phyloP scores from a whole-genome alignment of 495 filamentous ascomycete genomes.

The Tricharina praecox region DNA sequence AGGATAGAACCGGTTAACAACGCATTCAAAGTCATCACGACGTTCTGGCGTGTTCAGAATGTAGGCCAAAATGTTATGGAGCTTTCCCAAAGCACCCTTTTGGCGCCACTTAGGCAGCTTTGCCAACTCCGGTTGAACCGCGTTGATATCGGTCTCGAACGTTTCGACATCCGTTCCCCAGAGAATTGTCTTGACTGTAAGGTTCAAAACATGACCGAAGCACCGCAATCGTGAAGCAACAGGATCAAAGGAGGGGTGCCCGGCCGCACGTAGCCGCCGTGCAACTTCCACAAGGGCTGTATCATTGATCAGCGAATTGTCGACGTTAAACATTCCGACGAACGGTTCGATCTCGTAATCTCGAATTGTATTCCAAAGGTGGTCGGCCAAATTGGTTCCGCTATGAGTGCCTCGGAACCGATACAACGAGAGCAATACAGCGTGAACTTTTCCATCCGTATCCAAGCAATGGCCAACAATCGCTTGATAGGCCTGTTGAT shows the following conservation, averaged over 20 bases:
- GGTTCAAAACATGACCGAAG: slow-evolving; percentile 13
- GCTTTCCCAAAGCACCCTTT: slow-evolving; percentile 10
- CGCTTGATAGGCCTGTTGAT: slow-evolving; percentile 1
- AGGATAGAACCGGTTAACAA: not conserved
- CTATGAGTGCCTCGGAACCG: slow-evolving; percentile 6
- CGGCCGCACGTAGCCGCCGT: not conserved
- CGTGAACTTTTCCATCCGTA: not conserved
- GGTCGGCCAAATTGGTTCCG: slow-evolving; percentile 5
- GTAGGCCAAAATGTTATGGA: slow-evolving; percentile 12
- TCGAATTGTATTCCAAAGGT: slow-evolving; percentile 6
- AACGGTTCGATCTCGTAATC: slow-evolving; percentile 10
- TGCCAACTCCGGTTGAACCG: not conserved
- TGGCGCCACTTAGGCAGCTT: slow-evolving; percentile 9
- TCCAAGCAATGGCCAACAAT: slow-evolving; percentile 7
- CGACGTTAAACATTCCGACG: slow-evolving; percentile 12
- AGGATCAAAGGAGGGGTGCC: slow-evolving; percentile 9
- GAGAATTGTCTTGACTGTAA: slow-evolving; percentile 14
- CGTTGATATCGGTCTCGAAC: slow-evolving; percentile 3
- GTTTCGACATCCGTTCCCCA: slow-evolving; percentile 1
- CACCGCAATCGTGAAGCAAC: slow-evolving; percentile 5
- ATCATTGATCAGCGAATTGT: slow-evolving; percentile 17
- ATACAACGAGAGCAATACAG: slow-evolving; percentile 3
- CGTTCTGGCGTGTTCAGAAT: slow-evolving; percentile 7
- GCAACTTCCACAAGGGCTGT: slow-evolving; percentile 2
- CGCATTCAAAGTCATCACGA: slow-evolving; percentile 5